Conservation (phyloP, 768 basidiomycete genomes). For the Plicaturopsis crispa region DNA sequence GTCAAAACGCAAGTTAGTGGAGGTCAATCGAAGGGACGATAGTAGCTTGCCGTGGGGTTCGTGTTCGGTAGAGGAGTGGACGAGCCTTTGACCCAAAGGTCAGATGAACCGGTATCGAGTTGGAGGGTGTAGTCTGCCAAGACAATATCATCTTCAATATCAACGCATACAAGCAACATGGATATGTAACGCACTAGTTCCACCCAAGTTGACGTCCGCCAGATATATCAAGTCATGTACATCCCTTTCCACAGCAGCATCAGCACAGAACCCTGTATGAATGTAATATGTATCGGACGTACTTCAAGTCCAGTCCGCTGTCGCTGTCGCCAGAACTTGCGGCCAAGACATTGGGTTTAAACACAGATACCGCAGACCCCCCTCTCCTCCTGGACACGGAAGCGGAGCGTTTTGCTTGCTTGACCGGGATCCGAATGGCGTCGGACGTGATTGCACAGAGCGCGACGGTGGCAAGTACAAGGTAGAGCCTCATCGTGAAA, state of each 20-base stretch:
- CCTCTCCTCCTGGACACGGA: constrained; percentile 29
- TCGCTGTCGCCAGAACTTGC: constrained; percentile 25
- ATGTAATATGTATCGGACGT: no score
- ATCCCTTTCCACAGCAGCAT: no score
- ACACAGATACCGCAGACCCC: constrained; percentile 11
- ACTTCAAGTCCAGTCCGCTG: constrained; percentile 18
- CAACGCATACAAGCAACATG: neutral
- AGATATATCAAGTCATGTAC: no score
- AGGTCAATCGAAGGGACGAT: constrained; percentile 3
- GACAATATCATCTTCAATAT: neutral
- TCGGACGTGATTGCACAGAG: constrained; percentile 30
- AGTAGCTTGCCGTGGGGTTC: constrained; percentile 37
- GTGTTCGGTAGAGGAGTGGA: constrained; percentile 40
- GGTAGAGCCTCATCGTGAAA: constrained; percentile 31
- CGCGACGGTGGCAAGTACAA: constrained; percentile 28
- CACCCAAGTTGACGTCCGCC: neutral
- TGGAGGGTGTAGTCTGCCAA: constrained; percentile 61
- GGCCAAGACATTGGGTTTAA: constrained; percentile 4
- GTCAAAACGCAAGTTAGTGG: constrained; percentile 7
- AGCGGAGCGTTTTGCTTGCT: constrained; percentile 29
- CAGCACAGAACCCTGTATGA: no score
- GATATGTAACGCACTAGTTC: neutral
- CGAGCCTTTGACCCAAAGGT: constrained; percentile 62
- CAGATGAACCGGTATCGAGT: constrained; percentile 80
- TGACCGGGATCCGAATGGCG: constrained; percentile 41